Evolutionary conservation across 2,329 filamentous ascomycete species (phyloP).

Genomic region (Huntiella decipiens): DNA sequence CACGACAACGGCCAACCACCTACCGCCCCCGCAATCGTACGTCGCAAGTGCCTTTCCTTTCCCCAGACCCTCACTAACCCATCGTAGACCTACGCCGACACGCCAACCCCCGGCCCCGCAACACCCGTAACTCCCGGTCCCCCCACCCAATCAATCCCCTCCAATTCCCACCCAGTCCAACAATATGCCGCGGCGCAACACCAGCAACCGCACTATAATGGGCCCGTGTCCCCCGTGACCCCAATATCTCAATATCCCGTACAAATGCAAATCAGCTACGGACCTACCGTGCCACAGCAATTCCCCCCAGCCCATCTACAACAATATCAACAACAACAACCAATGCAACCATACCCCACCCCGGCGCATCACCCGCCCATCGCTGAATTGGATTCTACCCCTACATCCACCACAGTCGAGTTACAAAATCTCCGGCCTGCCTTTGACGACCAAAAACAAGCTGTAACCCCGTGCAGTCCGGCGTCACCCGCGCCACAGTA

Average conservation of each 20-base stretch:
- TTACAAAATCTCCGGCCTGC: neutral
- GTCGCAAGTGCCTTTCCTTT: neutral
- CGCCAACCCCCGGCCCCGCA: neutral
- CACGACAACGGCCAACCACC: neutral
- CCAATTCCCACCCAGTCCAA: neutral
- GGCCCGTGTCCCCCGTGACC: neutral
- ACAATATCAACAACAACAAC: constrained; percentile 2
- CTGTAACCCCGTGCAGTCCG: constrained; percentile 12
- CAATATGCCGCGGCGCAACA: neutral
- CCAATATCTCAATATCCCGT: neutral
- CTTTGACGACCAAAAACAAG: neutral
- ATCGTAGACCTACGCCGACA: constrained; percentile 1
- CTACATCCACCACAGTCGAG: too few species aligned
- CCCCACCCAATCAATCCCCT: neutral
- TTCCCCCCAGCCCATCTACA: constrained; percentile 1
- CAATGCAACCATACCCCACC: constrained; percentile 8
- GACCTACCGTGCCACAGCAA: neutral
- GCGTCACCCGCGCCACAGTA: constrained; percentile 17
- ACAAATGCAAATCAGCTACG: neutral
- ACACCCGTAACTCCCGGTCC: neutral
- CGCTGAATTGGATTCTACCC: too few species aligned
- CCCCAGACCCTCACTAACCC: neutral
- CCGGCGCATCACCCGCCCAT: constrained; percentile 18
- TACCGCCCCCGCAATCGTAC: neutral
- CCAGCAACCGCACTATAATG: neutral